These are phyloP conservation scores for Tulasnella sp. DNA, from an alignment of 768 basidiomycete species.

Conservation along the genomic window DNA sequence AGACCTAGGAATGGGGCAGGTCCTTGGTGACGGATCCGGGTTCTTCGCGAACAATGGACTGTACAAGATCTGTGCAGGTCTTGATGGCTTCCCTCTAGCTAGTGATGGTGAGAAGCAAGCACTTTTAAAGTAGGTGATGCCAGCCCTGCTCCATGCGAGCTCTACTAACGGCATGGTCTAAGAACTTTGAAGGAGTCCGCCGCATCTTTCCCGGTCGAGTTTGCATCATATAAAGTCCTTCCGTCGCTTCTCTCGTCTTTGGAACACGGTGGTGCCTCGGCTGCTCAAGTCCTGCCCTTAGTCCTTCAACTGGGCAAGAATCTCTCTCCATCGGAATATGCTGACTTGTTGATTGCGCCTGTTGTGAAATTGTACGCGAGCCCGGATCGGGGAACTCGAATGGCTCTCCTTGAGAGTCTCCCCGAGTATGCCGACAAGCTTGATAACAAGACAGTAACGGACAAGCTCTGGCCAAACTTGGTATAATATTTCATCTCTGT, in stretches of 20 bases:
- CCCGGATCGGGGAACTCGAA: constrained; percentile 85
- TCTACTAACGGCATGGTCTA: background rate
- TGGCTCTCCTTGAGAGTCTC: constrained; percentile 84
- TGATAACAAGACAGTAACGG: constrained; percentile 71
- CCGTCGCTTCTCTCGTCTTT: constrained; percentile 73
- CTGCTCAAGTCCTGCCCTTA: constrained; percentile 68
- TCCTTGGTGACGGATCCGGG: constrained; percentile 43
- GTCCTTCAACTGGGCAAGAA: constrained; percentile 70
- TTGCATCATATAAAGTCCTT: constrained; percentile 73
- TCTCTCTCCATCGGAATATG: constrained; percentile 56
- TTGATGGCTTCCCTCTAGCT: constrained; percentile 75
- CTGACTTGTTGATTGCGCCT: constrained; percentile 55
- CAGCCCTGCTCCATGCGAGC: too few relatives aligned
- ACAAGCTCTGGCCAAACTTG: constrained; percentile 88
- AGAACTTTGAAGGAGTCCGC: constrained; percentile 73
- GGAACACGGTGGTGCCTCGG: constrained; percentile 67
- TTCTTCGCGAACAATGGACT: constrained; percentile 78
- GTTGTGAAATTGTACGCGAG: constrained; percentile 76
- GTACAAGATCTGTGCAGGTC: constrained; percentile 69
- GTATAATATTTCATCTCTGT: constrained; percentile 33
- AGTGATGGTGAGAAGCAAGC: constrained; percentile 68
- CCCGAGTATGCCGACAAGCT: constrained; percentile 76
- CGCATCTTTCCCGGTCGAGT: constrained; percentile 73
- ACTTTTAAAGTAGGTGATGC: constrained; percentile 47
- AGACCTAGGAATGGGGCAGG: constrained; percentile 64